Conservation (phyloP, 805 yeast species). For the Saccharomycopsis malanga region DNA sequence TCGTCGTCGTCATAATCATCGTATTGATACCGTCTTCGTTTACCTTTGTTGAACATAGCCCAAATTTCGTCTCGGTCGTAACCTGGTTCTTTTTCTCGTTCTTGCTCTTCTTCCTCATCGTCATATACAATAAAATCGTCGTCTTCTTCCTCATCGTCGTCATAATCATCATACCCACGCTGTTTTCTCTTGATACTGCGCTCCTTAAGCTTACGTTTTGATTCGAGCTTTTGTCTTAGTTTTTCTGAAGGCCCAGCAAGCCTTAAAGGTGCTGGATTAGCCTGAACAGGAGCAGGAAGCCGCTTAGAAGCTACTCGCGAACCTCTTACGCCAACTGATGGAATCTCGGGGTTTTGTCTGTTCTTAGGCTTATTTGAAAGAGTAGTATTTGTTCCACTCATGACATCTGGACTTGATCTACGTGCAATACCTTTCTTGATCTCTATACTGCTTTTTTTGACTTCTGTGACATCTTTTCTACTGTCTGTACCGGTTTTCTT, state of each 20-base stretch:
- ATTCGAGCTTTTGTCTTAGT: constrained; percentile 40
- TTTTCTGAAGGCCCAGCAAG: constrained; percentile 53
- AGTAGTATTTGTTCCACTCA: no score
- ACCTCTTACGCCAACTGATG: no score
- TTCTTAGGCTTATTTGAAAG: no score
- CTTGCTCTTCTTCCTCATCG: constrained; percentile 34
- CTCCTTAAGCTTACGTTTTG: constrained; percentile 25
- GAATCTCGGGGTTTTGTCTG: no score
- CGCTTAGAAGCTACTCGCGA: no score
- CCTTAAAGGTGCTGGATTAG: neutral
- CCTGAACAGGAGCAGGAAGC: neutral
- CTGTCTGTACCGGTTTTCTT: neutral
- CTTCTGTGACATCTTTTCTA: no score
- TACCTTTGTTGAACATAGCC: constrained; percentile 71
- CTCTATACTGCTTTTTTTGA: no score
- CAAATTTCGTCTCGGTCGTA: constrained; percentile 85
- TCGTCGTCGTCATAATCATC: constrained; percentile 44
- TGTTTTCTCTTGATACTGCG: constrained; percentile 21
- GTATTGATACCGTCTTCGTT: constrained; percentile 39
- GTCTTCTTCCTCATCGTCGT: constrained; percentile 38
- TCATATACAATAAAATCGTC: constrained; percentile 55
- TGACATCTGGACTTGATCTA: neutral
- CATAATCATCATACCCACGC: constrained; percentile 25
- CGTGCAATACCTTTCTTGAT: neutral
- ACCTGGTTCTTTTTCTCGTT: constrained; percentile 30